Percentiles rank a stretch among this genome's conserved stretches.
Conservation (phyloP, 371 early-diverging fungal species). For the Mortierella sp. region DNA sequence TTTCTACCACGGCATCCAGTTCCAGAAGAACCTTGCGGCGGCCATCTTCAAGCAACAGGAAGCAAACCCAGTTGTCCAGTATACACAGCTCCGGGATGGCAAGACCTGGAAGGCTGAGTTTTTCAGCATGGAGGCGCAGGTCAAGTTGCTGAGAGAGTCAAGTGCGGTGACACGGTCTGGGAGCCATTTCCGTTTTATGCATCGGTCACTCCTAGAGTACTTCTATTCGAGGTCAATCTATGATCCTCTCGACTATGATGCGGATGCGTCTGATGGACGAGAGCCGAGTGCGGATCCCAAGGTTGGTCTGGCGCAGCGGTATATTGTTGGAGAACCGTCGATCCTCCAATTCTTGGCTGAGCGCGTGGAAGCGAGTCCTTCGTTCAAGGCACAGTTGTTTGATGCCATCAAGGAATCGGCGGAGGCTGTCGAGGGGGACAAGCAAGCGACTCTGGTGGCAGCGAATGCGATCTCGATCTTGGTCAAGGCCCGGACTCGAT, state of each 20-base stretch:
- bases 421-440: neutral
- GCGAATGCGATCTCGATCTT: constrained; percentile 11
- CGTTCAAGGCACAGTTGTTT: neutral
- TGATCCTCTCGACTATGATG: neutral
- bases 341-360: constrained; percentile 8
- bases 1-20: neutral
- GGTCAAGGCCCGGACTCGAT: neutral
- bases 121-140: constrained; percentile 3
- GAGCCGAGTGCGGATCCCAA: neutral
- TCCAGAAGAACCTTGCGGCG: neutral
- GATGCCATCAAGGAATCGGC: neutral
- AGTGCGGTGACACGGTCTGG: constrained; percentile 7
- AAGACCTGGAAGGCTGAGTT: constrained; percentile 15
- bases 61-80: constrained; percentile 7
- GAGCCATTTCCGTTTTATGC: constrained; percentile 19
- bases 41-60: neutral
- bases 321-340: constrained; percentile 2
- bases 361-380: neutral
- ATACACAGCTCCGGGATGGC: neutral
- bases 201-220: constrained; percentile 15
- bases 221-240: neutral
- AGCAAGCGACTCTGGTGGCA: neutral
- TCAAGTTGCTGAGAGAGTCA: neutral
- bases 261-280: neutral
- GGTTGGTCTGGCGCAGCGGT: neutral